Base-by-base conservation (phyloP, 345 rosid genomes). In the Eucalyptus melliodora region DNA sequence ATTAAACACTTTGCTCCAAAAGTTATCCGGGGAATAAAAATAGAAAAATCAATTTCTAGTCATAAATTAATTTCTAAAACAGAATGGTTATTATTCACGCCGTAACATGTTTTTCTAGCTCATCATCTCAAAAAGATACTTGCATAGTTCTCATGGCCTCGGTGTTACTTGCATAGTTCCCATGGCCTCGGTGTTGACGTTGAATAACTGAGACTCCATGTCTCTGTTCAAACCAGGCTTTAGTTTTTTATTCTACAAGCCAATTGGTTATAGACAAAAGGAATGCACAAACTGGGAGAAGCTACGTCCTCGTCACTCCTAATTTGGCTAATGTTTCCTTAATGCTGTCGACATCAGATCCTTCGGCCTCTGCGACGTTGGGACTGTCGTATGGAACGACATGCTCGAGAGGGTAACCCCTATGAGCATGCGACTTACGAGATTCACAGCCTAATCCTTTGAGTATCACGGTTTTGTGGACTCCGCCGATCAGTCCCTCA, bases 401-500 rank as follows among this genome's bases (percentile, higher is more conserved):
- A 59, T 98, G 97, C 3, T 96, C 90, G 50, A 96, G 98, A 31
- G 99, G 99, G 89, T 96, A 97, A 89, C 88, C 96, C 89, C 97
- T 93, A 94, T 93, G 95, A 27, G 93, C 88, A 42, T 93, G 97
- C 87, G 95, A 90, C 65, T 91, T 95, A 91, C 92, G 91, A 45
- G 94, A 89, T 45, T 89, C 92, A 89, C 94, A 90, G 87, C 98
- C 91, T 51, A 92, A 95, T 30, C 99, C 99, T 81, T 92, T 95
- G 90, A 98, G 87, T 72, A 98, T 91, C 69, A 97, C 92, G 62
- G 94, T 96, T 91, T 92, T 97, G 89, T 96, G 99, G 88, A 95
- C 50, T 80, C 99, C 99, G 16, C 99, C 98, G 7, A 98, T 96
- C 92, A 98, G 90, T 65, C 96, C 98, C 92, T 98, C 99, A 65